A percentile compares a stretch with the other conserved stretches of the same genome.
Conservation (phyloP, 2,329 filamentous ascomycete species). For the Neopestalotiopsis clavispora region DNA sequence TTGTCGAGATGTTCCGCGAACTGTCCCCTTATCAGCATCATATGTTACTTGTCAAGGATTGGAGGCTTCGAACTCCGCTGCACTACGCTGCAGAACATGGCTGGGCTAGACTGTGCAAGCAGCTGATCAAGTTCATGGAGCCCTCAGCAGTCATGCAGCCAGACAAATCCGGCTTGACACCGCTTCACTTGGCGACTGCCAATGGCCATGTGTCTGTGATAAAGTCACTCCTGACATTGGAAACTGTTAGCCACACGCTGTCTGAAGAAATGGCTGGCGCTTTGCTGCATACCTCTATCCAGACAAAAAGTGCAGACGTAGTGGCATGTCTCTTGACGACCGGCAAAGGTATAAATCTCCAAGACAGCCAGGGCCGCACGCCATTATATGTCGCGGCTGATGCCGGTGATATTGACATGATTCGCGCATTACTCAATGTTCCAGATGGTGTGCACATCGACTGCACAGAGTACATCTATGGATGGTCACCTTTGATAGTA, state of each 20-base stretch:
- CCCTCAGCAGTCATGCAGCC: conserved; percentile 8
- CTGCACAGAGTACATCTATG: background rate
- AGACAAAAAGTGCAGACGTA: conserved; percentile 4
- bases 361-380: background rate
- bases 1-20: conserved; percentile 16
- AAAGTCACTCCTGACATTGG: background rate
- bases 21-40: conserved; percentile 22
- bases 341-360: conserved; percentile 10
- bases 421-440: conserved; percentile 4
- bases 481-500: conserved; percentile 19
- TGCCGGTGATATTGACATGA: conserved; percentile 6
- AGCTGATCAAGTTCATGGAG: conserved; percentile 19
- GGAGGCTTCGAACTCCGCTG: conserved; percentile 19
- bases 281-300: conserved; percentile 14
- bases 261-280: conserved; percentile 10
- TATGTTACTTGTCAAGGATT: conserved; percentile 18
- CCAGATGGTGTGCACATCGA: conserved; percentile 9
- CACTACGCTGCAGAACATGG: conserved; percentile 20
- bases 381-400: conserved; percentile 16
- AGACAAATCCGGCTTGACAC: conserved; percentile 15
- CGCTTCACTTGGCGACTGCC: conserved; percentile 13
- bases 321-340: conserved; percentile 10
- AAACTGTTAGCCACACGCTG: background rate
- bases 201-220: conserved; percentile 12
- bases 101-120: conserved; percentile 11